Evolutionary conservation across 768 basidiomycete genomes (phyloP), one percentile per base, ranked within the genome.

Genomic region (Suillus alpinus): DNA sequence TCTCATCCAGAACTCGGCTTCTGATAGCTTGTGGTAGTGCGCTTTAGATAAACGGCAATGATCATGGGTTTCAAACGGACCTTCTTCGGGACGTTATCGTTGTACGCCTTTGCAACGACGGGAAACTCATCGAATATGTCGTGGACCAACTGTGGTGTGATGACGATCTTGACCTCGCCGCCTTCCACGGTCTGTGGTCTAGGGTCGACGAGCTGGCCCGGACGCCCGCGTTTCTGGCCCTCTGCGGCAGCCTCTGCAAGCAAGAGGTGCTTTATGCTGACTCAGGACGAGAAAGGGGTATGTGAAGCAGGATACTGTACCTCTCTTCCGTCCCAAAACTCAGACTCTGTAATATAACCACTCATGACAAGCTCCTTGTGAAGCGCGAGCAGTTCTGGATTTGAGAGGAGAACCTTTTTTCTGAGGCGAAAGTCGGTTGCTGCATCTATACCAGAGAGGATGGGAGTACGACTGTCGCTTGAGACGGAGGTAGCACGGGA

Each of bases 61-160:
- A 46, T 13, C 40, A 1, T 51, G 51, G 31, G 31, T 5, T 14
- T 37, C 34, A 23, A 13, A 61, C 71, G 63, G 77, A 89, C 95
- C 81, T 91, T 90, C 64, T 76, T 83, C 3, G 96, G 95, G 1
- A 98, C 95, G 66, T 95, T 95, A 69, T 96, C 95, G 62, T 78
- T 88, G 68, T 97, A 96, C 0, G 95, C 96, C 73, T 86, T 91
- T 43, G 90, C 88, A 13, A 98, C 94, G 36, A 97, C 90, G 2
- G 97, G 95, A 71, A 95, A 98, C 76, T 97, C 95, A 65, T 98
- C 95, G 68, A 99, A 99, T 53, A 98, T 94, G 68, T 98, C 96
- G 67, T 92, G 87, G 37, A 96, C 91, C 49, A 98, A 82, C 73
- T 95, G 92, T 16, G 91, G 91, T 3, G 94, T 95, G 52, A 96